These are phyloP conservation scores for Oryza meridionalis DNA, from an alignment of 176 grass and related monocot species.

Conservation along the genomic window DNA sequence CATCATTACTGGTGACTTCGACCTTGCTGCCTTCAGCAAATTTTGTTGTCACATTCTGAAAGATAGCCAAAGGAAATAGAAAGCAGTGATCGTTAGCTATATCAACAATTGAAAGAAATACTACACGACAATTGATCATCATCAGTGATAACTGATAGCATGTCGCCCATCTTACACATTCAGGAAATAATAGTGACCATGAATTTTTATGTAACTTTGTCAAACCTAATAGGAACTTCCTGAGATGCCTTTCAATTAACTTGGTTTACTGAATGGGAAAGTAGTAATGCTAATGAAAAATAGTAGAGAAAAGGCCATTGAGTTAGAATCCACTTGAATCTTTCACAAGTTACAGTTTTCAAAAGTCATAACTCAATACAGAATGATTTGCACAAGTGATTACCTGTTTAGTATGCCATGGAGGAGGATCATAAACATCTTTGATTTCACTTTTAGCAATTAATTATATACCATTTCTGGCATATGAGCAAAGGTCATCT, in stretches of 20 bases:
- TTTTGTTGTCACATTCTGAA: slow-evolving; percentile 49
- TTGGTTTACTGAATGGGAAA: slow-evolving; percentile 11
- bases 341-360: not conserved
- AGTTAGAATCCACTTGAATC: not conserved
- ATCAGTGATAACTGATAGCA: not conserved
- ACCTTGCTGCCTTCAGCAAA: slow-evolving; percentile 53
- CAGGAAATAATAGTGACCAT: not conserved
- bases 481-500: not conserved
- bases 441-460: not conserved
- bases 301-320: not conserved
- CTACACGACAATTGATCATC: not conserved
- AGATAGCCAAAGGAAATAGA: slow-evolving; percentile 26
- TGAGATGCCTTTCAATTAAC: not conserved
- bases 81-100: not conserved
- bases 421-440: slow-evolving; percentile 12
- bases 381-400: not conserved
- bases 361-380: slow-evolving; percentile 1
- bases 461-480: slow-evolving; percentile 15
- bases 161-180: slow-evolving; percentile 7
- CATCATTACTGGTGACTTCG: slow-evolving; percentile 78
- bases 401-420: not conserved
- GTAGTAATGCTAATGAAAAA: not conserved
- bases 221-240: not conserved
- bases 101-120: not conserved
- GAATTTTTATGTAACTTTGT: not conserved